phyloP scores from a whole-genome alignment of 257 asterid species.

The Vinca minor region DNA sequence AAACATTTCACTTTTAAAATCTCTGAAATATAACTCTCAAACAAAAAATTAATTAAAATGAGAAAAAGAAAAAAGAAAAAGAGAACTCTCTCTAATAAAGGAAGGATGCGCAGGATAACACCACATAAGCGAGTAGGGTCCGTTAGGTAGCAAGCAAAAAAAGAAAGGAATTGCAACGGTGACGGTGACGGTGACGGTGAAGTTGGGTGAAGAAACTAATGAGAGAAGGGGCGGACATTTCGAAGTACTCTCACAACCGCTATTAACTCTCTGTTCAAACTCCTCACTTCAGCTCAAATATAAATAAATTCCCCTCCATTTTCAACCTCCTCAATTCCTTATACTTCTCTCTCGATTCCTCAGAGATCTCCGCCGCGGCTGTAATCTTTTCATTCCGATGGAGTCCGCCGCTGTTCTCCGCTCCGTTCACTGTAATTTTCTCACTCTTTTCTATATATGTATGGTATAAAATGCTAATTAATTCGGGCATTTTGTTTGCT shows the following conservation, averaged over 20 bases:
- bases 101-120: conserved; percentile 9
- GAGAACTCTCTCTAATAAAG: no score
- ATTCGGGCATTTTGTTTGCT: conserved; percentile 5
- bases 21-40: no score
- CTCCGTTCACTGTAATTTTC: conserved; percentile 46
- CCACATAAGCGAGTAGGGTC: neutral
- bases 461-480: neutral
- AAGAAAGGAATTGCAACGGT: no score
- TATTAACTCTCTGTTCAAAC: no score
- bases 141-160: conserved; percentile 5
- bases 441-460: conserved; percentile 14
- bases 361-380: conserved; percentile 26
- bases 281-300: conserved; percentile 13
- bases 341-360: neutral
- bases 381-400: conserved; percentile 37
- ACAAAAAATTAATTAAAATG: no score
- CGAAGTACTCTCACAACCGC: no score
- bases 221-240: conserved; percentile 56
- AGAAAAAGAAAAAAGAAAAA: neutral
- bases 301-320: conserved; percentile 19
- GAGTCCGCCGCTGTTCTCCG: conserved; percentile 73
- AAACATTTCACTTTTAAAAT: no score
- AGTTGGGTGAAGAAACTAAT: conserved; percentile 59
- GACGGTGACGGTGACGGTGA: no score
- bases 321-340: neutral